Conservation (phyloP, 371 early-diverging fungal species). For the Mortierella polycephala region DNA sequence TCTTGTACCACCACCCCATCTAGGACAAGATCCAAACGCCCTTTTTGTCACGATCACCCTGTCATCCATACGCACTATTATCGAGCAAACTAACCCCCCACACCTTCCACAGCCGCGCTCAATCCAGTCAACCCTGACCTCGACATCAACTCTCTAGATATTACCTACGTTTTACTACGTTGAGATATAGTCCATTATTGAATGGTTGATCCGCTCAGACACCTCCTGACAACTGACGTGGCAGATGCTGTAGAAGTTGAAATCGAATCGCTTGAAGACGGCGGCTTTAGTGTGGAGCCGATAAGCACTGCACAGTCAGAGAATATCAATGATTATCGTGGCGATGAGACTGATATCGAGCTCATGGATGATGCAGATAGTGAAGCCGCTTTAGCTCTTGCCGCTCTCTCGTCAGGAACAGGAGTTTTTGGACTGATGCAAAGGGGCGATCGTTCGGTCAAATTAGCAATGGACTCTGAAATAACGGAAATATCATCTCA, state of each 20-base stretch:
- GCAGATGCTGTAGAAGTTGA: constrained; percentile 5
- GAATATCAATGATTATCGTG: too few relatives aligned
- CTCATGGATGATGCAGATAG: constrained; percentile 24
- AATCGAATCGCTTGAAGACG: not conserved
- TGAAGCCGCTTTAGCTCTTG: constrained; percentile 40
- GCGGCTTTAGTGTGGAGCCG: not conserved
- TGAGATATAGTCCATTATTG: constrained; percentile 2
- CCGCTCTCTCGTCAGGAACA: constrained; percentile 28
- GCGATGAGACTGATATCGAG: not conserved
- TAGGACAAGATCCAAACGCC: too few relatives aligned
- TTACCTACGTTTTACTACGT: not conserved
- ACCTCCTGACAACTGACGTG: constrained; percentile 14
- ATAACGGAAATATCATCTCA: too few relatives aligned
- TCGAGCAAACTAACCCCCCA: too few relatives aligned
- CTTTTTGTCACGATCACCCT: too few relatives aligned
- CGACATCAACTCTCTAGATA: not conserved
- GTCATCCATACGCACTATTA: too few relatives aligned
- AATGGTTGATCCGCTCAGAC: constrained; percentile 25
- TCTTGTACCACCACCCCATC: too few relatives aligned
- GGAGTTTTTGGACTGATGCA: not conserved
- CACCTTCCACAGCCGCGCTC: too few relatives aligned
- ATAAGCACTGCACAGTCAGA: too few relatives aligned
- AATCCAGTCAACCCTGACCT: not conserved
- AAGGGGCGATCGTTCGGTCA: too few relatives aligned
- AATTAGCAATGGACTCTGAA: not conserved